A percentile compares a stretch with the other conserved stretches of the same genome.
Conservation (phyloP, 2,329 filamentous ascomycete genomes). For the Phaeoacremonium minimum region DNA sequence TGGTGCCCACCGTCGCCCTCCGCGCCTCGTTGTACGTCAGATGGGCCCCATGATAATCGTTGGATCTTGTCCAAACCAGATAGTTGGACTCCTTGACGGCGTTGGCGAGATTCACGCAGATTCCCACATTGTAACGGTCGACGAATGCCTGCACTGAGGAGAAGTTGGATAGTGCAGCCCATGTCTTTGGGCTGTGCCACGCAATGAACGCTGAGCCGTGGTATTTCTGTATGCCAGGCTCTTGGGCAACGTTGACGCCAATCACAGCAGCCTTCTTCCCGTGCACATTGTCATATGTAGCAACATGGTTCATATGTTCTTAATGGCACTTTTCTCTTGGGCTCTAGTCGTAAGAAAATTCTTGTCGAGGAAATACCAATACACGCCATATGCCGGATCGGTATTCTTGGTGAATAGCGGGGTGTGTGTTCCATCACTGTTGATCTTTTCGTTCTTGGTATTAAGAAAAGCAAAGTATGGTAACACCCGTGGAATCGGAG, state of each 20-base stretch:
- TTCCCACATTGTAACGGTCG: slow-evolving; percentile 4
- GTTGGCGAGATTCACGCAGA: slow-evolving; percentile 5
- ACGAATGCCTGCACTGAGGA: slow-evolving; percentile 2
- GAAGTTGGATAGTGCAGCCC: slow-evolving; percentile 3
- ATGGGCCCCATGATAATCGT: slow-evolving; percentile 1
- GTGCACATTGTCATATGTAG: not conserved
- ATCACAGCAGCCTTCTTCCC: not conserved
- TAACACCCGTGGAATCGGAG: slow-evolving; percentile 4
- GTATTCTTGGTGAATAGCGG: slow-evolving; percentile 5
- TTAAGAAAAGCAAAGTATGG: slow-evolving; percentile 2
- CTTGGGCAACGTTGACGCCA: not conserved
- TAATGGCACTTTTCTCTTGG: slow-evolving; percentile 4
- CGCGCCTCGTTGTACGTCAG: slow-evolving; percentile 2
- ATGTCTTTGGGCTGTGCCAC: slow-evolving; percentile 6
- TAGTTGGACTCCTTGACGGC: slow-evolving; percentile 7
- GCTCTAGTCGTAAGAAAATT: slow-evolving; percentile 2
- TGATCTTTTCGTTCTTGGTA: slow-evolving; percentile 1
- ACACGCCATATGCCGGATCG: slow-evolving; percentile 4
- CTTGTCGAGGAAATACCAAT: slow-evolving; percentile 8
- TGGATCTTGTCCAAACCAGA: slow-evolving; percentile 5
- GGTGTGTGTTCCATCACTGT: not conserved
- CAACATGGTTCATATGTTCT: slow-evolving; percentile 6
- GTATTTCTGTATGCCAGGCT: not conserved
- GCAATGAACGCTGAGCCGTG: not conserved
- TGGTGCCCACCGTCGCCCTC: slow-evolving; percentile 2